Evolutionary conservation across 2,329 filamentous ascomycete species (phyloP).

Genomic region (Tothia fuscella): DNA sequence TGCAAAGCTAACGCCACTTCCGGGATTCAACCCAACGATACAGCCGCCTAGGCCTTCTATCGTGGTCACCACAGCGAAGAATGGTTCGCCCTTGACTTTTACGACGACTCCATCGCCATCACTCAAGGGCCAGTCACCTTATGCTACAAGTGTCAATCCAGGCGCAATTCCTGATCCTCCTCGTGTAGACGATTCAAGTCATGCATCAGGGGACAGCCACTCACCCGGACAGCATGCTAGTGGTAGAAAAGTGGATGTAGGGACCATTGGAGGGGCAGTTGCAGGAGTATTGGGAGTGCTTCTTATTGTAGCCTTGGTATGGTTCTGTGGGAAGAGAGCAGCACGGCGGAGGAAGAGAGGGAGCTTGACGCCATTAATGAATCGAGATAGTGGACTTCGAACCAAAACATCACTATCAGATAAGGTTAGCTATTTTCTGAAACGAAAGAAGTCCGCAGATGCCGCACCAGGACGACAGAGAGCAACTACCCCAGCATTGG

Average conservation of each 20-base stretch:
- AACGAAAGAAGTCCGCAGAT: not conserved
- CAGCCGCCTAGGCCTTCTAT: not conserved
- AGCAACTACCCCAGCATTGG: conserved; percentile 1
- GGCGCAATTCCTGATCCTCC: not conserved
- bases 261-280: not conserved
- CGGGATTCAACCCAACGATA: not conserved
- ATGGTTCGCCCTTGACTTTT: not conserved
- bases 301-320: not conserved
- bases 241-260: conserved; percentile 4
- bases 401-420: conserved; percentile 1
- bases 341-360: conserved; percentile 5
- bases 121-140: too few species aligned
- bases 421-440: not conserved
- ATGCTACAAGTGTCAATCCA: too few species aligned
- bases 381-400: not conserved
- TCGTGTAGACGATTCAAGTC: not conserved
- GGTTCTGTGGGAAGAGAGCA: conserved; percentile 4
- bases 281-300: not conserved
- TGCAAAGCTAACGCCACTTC: not conserved
- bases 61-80: not conserved
- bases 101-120: not conserved
- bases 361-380: not conserved
- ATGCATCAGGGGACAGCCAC: not conserved
- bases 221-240: not conserved
- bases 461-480: not conserved